phyloP scores from a whole-genome alignment of 805 yeast genomes.

The Schizosaccharomyces octosporus region DNA sequence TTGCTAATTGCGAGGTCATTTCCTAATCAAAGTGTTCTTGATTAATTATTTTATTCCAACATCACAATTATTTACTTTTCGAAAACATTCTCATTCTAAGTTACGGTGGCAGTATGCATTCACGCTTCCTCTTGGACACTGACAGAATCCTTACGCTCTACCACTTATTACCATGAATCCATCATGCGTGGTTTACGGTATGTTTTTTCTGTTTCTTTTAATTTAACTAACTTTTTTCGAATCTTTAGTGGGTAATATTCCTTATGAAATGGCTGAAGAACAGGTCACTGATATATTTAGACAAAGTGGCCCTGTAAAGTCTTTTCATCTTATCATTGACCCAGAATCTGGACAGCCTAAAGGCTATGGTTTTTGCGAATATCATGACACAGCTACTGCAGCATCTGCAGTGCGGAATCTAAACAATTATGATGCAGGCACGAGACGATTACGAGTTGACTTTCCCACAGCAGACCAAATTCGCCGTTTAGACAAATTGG shows the following conservation, averaged over 20 bases:
- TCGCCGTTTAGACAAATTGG: neutral
- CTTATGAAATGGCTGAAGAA: conserved; percentile 82
- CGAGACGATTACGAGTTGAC: conserved; percentile 47
- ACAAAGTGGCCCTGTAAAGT: conserved; percentile 70
- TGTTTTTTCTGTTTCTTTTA: neutral
- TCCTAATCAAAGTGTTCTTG: too few species aligned
- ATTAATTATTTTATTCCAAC: too few species aligned
- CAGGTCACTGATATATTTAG: conserved; percentile 44
- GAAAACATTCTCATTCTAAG: too few species aligned
- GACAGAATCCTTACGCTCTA: neutral
- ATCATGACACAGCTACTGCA: conserved; percentile 55
- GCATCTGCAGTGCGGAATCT: conserved; percentile 75
- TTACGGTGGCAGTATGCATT: too few species aligned
- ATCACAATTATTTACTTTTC: too few species aligned
- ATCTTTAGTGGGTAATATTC: conserved; percentile 45
- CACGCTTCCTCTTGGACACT: neutral
- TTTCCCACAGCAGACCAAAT: conserved; percentile 13
- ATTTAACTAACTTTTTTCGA: neutral
- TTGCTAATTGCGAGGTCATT: too few species aligned
- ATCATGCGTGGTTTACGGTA: conserved; percentile 2
- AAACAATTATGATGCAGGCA: conserved; percentile 53
- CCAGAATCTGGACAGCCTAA: conserved; percentile 72
- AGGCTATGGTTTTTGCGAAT: conserved; percentile 80
- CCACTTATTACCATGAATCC: neutral
- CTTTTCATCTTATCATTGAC: conserved; percentile 57